Evolutionary conservation across 1,284 basidiomycete species (phyloP).

Genomic region (Athelia psychrophila): DNA sequence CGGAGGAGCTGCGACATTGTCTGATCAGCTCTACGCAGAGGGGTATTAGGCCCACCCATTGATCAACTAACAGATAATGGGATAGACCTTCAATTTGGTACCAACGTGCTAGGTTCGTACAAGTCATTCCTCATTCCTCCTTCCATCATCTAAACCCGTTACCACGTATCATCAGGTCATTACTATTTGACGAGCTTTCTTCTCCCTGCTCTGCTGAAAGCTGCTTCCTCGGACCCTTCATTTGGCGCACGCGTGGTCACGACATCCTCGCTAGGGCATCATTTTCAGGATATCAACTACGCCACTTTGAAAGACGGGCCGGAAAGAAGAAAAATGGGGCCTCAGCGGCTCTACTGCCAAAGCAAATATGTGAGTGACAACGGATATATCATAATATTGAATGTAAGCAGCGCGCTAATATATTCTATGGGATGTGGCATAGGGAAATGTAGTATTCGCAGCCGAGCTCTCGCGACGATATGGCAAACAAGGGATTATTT

Average conservation of each 20-base stretch:
- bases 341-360: slow-evolving; percentile 30
- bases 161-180: slow-evolving; percentile 1
- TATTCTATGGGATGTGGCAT: slow-evolving; percentile 10
- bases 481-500: slow-evolving; percentile 18
- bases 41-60: slow-evolving; percentile 36
- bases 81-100: slow-evolving; percentile 42
- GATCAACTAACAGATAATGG: slow-evolving; percentile 39
- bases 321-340: slow-evolving; percentile 12
- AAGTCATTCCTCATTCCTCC: not conserved
- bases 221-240: slow-evolving; percentile 23
- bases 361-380: slow-evolving; percentile 26
- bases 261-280: slow-evolving; percentile 31
- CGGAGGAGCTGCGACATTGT: not conserved
- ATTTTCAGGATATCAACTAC: slow-evolving; percentile 11
- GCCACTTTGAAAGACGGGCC: slow-evolving; percentile 15
- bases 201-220: slow-evolving; percentile 25
- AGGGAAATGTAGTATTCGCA: slow-evolving; percentile 21
- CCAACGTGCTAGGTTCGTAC: slow-evolving; percentile 30
- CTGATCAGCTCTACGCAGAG: slow-evolving; percentile 30
- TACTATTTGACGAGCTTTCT: not conserved
- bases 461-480: slow-evolving; percentile 28
- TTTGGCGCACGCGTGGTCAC: slow-evolving; percentile 41
- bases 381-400: not conserved
- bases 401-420: too few relatives aligned
- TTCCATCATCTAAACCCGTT: not conserved